Conservation (phyloP, 805 yeast genomes). For the Kluyveromyces wickerhamii region DNA sequence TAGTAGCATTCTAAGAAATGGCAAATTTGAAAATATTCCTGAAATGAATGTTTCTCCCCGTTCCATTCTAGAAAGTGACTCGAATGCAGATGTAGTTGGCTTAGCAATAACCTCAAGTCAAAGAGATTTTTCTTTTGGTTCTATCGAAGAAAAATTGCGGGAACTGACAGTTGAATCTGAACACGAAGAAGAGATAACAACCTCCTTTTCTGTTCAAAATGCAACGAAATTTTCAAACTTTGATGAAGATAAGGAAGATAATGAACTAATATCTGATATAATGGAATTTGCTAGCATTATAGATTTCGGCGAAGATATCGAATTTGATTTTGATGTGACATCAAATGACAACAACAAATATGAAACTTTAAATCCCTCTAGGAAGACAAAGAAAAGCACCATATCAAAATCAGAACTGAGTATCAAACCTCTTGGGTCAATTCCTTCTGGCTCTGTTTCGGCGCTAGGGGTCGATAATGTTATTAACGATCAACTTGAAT, state of each 20-base stretch:
- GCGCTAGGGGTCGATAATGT: too few relatives aligned
- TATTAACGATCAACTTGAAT: too few relatives aligned
- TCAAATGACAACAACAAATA: conserved; percentile 5
- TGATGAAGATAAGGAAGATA: conserved; percentile 16
- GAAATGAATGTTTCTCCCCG: background rate
- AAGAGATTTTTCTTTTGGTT: conserved; percentile 16
- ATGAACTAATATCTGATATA: conserved; percentile 33
- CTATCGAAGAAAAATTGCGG: conserved; percentile 24
- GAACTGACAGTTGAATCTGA: conserved; percentile 18
- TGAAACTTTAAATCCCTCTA: conserved; percentile 8
- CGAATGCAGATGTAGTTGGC: background rate
- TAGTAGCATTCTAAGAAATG: conserved; percentile 30
- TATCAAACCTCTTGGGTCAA: too few relatives aligned
- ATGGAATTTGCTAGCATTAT: conserved; percentile 40
- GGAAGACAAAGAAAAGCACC: background rate
- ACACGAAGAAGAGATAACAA: conserved; percentile 8
- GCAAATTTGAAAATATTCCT: conserved; percentile 21
- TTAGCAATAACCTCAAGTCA: conserved; percentile 5
- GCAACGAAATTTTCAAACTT: background rate
- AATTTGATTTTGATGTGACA: conserved; percentile 28
- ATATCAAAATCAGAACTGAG: background rate
- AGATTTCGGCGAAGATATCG: conserved; percentile 38
- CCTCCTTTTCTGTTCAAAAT: background rate
- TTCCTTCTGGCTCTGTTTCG: too few relatives aligned
- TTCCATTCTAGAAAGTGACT: background rate